A percentile compares a stretch with the other conserved stretches of the same genome.
phyloP scores from a whole-genome alignment of 495 filamentous ascomycete species.

The Delitschia confertaspora region DNA sequence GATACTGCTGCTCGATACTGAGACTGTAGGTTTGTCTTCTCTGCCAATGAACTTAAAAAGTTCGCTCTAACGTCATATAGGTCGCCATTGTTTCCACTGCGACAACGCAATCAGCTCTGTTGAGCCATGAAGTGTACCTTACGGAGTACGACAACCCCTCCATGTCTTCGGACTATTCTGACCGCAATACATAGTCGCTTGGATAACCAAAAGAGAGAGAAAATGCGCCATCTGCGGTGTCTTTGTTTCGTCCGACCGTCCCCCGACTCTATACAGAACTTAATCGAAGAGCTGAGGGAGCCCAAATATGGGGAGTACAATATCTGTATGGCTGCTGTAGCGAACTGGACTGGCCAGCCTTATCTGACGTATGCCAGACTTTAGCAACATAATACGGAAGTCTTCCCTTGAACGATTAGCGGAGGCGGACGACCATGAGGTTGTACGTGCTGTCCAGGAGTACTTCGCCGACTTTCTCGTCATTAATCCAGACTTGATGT shows the following conservation, averaged over 20 bases:
- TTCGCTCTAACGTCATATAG: constrained; percentile 34
- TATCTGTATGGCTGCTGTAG: constrained; percentile 48
- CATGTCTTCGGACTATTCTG: constrained; percentile 9
- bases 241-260: constrained; percentile 89
- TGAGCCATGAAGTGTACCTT: constrained; percentile 95
- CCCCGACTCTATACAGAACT: constrained; percentile 77
- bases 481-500: constrained; percentile 89
- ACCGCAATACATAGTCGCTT: constrained; percentile 48
- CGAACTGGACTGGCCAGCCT: not conserved
- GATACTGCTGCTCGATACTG: constrained; percentile 87
- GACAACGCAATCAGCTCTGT: constrained; percentile 89
- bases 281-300: constrained; percentile 92
- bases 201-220: constrained; percentile 83
- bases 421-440: constrained; percentile 96
- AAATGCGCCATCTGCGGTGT: constrained; percentile 95
- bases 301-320: constrained; percentile 98
- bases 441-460: constrained; percentile 85
- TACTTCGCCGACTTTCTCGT: constrained; percentile 93
- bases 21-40: constrained; percentile 59
- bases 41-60: constrained; percentile 1
- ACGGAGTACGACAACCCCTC: constrained; percentile 52
- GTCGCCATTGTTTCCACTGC: constrained; percentile 87
- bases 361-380: constrained; percentile 43
- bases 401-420: constrained; percentile 90
- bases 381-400: constrained; percentile 95